A percentile compares a stretch with the other conserved stretches of the same genome.
These are phyloP conservation scores for Thielaviopsis punctulata DNA, from an alignment of 2,329 filamentous ascomycete species.

Conservation along the genomic window DNA sequence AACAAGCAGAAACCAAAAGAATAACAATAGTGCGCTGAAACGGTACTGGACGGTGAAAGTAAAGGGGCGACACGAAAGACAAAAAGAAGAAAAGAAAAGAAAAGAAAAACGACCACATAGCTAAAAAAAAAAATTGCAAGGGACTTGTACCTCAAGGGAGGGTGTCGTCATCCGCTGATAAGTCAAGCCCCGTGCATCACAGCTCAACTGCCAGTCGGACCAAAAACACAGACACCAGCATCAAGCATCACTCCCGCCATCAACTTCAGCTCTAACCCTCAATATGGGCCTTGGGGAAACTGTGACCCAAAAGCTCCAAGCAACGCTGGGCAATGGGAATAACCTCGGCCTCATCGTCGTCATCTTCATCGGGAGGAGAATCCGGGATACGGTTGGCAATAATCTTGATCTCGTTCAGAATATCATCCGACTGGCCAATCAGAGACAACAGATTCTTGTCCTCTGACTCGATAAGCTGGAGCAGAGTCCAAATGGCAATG, in stretches of 20 bases:
- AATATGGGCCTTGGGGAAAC: constrained; percentile 60
- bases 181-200: background rate
- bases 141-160: constrained; percentile 2
- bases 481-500: constrained; percentile 93
- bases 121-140: background rate
- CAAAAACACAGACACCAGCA: too few species aligned
- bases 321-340: constrained; percentile 81
- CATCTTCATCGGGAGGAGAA: constrained; percentile 40
- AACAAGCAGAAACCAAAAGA: background rate
- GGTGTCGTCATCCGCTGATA: constrained; percentile 1
- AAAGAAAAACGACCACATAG: constrained; percentile 1
- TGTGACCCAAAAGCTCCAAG: constrained; percentile 67
- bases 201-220: background rate
- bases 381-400: constrained; percentile 80
- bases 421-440: constrained; percentile 78
- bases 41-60: background rate
- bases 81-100: constrained; percentile 12
- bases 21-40: background rate
- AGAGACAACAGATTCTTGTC: constrained; percentile 75
- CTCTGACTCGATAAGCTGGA: constrained; percentile 90
- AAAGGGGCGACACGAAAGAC: constrained; percentile 12
- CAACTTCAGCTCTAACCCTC: constrained; percentile 41
- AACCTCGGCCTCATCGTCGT: constrained; percentile 85
- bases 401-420: constrained; percentile 77
- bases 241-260: too few species aligned